These are phyloP conservation scores for Pseudogymnoascus sp. DNA, from an alignment of 2,329 filamentous ascomycete species.

Conservation along the genomic window DNA sequence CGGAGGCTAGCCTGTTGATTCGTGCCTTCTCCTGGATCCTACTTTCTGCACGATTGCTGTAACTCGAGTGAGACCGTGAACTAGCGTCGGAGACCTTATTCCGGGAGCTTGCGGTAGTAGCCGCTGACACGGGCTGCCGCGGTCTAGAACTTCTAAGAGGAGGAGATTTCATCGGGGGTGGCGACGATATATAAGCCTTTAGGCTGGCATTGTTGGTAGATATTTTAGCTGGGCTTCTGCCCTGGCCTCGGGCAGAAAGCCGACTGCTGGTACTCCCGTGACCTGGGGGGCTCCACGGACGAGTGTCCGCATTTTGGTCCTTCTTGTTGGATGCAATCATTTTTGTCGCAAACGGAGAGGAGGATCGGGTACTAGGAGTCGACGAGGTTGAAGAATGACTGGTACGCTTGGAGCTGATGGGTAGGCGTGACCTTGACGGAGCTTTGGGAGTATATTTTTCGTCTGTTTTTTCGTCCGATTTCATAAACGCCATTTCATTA, in stretches of 20 bases:
- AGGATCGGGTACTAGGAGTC: slow-evolving; percentile 47
- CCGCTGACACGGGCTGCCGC: slow-evolving; percentile 67
- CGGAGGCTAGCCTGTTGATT: slow-evolving; percentile 42
- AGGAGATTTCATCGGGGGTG: slow-evolving; percentile 66
- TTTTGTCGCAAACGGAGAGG: slow-evolving; percentile 43
- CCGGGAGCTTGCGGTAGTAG: slow-evolving; percentile 62
- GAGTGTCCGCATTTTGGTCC: slow-evolving; percentile 19
- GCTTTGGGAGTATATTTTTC: not conserved
- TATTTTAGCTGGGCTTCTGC: slow-evolving; percentile 17
- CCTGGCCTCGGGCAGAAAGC: slow-evolving; percentile 22
- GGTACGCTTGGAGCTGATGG: slow-evolving; percentile 20
- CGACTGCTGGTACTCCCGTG: slow-evolving; percentile 24
- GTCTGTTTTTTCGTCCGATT: not conserved
- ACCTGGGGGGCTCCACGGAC: slow-evolving; percentile 22
- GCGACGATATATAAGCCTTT: slow-evolving; percentile 64
- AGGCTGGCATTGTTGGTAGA: slow-evolving; percentile 45
- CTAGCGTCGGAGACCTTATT: slow-evolving; percentile 39
- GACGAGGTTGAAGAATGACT: slow-evolving; percentile 37
- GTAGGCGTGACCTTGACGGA: slow-evolving; percentile 20
- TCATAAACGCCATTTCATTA: not conserved
- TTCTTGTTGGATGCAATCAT: slow-evolving; percentile 34
- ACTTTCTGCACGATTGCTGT: slow-evolving; percentile 21
- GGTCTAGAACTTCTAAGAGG: slow-evolving; percentile 73
- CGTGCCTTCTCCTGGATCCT: slow-evolving; percentile 27
- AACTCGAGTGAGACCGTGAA: slow-evolving; percentile 10